Evolutionary conservation across 1,284 basidiomycete species (phyloP), one percentile per base, ranked within the genome.

Genomic region (Kwoniella shivajii): DNA sequence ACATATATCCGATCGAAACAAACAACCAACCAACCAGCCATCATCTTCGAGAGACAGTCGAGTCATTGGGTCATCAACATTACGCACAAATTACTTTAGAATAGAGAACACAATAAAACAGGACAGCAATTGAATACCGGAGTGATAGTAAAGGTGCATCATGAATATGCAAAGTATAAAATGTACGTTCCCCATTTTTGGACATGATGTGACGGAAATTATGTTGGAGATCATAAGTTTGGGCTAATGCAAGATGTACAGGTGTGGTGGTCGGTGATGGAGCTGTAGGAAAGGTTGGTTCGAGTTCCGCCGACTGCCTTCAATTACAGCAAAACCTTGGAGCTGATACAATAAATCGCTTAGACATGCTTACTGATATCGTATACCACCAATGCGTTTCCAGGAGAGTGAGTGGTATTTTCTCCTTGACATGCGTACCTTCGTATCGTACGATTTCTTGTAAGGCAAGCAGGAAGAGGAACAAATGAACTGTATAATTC

Each of bases 201-300:
- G 16, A 22, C 33, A 27, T 4, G 34, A 36, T 10, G 34, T 10
- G 10, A 36, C n/a, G 34, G 34, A 10, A 10, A 10, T 36, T 36
- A 36, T 10, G 34, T 36, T 36, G 34, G 10, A 5, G 14, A 9
- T 27, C 18, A 24, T 26, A 29, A 11, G 11, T 26, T 36, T 6
- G n/a, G 11, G 49, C 36, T 39, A n/a, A n/a, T n/a, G n/a, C n/a
- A n/a, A n/a, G n/a, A n/a, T n/a, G n/a, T n/a, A 9, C 61, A 78
- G 76, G 76, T 58, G 95, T 98, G 77, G 93, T 98, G 73, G 95
- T 99, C 60, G 95, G 95, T 73, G 95, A 99, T 83, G 95, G 95
- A 86, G 95, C 95, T 55, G 96, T 99, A 72, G 95, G 95, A 80
- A 99, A 98, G 89, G 94, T 88, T 65, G 69, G 85, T 79, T 10